Evolutionary conservation across 148 eudicot species (phyloP).

Genomic region (Rhododendron simsii): DNA sequence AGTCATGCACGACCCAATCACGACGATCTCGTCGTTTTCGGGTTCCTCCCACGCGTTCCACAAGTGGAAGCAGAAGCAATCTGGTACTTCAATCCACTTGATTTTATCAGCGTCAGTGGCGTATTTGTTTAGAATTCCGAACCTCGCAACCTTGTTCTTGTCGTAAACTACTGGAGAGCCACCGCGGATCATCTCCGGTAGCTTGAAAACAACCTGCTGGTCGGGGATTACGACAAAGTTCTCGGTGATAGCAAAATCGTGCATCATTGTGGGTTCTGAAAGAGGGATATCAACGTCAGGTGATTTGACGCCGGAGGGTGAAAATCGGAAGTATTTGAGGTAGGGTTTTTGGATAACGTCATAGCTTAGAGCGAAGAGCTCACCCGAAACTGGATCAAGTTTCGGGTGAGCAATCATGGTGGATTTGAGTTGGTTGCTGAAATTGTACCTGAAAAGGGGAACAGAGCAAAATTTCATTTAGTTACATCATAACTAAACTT

Average conservation of each 20-base stretch:
- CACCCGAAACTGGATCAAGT: constrained; percentile 59
- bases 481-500: not conserved
- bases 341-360: constrained; percentile 66
- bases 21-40: constrained; percentile 69
- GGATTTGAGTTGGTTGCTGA: constrained; percentile 41
- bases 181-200: constrained; percentile 73
- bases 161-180: constrained; percentile 80
- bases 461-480: not conserved
- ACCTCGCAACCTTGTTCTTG: constrained; percentile 49
- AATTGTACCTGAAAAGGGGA: constrained; percentile 44
- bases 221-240: constrained; percentile 61
- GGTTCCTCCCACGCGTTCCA: constrained; percentile 96
- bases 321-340: constrained; percentile 60
- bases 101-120: constrained; percentile 34
- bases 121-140: constrained; percentile 55
- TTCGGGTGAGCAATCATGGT: constrained; percentile 89
- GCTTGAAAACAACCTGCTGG: constrained; percentile 75
- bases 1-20: constrained; percentile 90
- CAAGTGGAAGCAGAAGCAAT: constrained; percentile 86
- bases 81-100: constrained; percentile 72
- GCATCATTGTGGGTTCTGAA: constrained; percentile 69
- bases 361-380: constrained; percentile 63
- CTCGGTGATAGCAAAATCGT: constrained; percentile 83
- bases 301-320: constrained; percentile 46
- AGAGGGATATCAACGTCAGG: constrained; percentile 58